Evolutionary conservation across 2,329 filamentous ascomycete genomes (phyloP).

Genomic region (Raffaelea ambrosiae): DNA sequence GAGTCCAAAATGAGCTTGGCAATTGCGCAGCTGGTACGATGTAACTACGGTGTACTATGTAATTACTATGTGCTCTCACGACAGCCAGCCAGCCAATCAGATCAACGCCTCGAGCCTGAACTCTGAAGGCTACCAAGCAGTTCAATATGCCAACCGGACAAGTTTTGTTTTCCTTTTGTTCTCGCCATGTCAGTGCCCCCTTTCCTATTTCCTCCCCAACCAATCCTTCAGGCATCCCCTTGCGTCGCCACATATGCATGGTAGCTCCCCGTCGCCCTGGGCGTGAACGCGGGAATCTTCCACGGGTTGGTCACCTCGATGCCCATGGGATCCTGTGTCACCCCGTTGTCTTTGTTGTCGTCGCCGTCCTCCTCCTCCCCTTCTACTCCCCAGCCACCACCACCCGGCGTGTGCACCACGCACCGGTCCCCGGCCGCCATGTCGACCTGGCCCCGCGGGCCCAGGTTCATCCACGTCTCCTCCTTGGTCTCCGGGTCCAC

Average conservation of each 20-base stretch:
- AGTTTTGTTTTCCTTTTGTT: not conserved
- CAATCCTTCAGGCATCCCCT: not conserved
- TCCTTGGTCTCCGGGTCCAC: constrained; percentile 18
- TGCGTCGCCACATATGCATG: not conserved
- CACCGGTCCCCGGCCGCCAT: constrained; percentile 72
- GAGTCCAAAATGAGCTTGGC: no score
- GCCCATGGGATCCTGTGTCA: no score
- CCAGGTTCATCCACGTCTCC: constrained; percentile 52
- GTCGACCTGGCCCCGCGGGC: constrained; percentile 67
- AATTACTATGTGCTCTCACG: no score
- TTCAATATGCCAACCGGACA: no score
- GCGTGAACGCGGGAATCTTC: not conserved
- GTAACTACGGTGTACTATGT: no score
- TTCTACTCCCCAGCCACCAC: constrained; percentile 66
- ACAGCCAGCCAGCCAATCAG: no score
- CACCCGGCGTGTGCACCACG: constrained; percentile 69
- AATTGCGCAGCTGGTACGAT: no score
- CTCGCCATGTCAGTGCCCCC: not conserved
- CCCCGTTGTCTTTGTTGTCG: no score
- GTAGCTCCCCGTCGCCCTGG: not conserved
- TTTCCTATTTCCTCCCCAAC: not conserved
- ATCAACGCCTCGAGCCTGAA: no score
- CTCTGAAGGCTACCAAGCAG: no score
- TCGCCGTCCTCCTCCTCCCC: constrained; percentile 20
- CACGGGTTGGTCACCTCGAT: not conserved